Percentiles rank a stretch among this genome's conserved stretches.
phyloP scores from a whole-genome alignment of 768 basidiomycete species.

The Psilocybe subaeruginosa region DNA sequence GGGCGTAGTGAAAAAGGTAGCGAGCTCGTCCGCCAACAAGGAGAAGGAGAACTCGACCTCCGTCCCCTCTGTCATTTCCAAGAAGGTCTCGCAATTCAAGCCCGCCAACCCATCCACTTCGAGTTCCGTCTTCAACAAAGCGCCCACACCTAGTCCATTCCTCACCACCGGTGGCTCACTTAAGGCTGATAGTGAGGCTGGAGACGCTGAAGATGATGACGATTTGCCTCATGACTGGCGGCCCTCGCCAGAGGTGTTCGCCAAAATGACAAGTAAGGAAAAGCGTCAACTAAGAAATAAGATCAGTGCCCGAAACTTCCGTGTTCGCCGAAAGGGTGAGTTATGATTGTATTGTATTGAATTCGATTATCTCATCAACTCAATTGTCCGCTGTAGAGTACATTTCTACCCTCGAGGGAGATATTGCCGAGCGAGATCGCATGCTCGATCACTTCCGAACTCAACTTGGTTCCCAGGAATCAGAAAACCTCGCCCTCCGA shows the following conservation, averaged over 20 bases:
- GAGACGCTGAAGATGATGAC: constrained; percentile 49
- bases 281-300: constrained; percentile 97
- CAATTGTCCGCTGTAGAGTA: constrained; percentile 64
- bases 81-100: constrained; percentile 20
- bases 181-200: constrained; percentile 28
- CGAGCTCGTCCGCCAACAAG: constrained; percentile 22
- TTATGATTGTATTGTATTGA: constrained; percentile 17
- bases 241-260: constrained; percentile 90
- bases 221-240: constrained; percentile 80
- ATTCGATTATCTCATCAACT: constrained; percentile 6
- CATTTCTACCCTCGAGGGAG: constrained; percentile 90
- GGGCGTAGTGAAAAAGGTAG: constrained; percentile 66
- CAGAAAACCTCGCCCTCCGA: constrained; percentile 82
- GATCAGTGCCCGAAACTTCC: constrained; percentile 93
- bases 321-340: constrained; percentile 90
- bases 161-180: constrained; percentile 19
- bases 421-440: constrained; percentile 90
- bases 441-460: constrained; percentile 86
- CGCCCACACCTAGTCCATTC: constrained; percentile 21
- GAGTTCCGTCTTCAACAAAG: constrained; percentile 12
- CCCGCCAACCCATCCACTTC: constrained; percentile 16
- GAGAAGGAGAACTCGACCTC: constrained; percentile 40
- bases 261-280: constrained; percentile 94
- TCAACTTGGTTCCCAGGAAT: constrained; percentile 78
- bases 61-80: constrained; percentile 15